Evolutionary conservation across 106 monocot genomes (phyloP), one percentile per base, ranked within the genome.

Genomic region (Posidonia australis): DNA sequence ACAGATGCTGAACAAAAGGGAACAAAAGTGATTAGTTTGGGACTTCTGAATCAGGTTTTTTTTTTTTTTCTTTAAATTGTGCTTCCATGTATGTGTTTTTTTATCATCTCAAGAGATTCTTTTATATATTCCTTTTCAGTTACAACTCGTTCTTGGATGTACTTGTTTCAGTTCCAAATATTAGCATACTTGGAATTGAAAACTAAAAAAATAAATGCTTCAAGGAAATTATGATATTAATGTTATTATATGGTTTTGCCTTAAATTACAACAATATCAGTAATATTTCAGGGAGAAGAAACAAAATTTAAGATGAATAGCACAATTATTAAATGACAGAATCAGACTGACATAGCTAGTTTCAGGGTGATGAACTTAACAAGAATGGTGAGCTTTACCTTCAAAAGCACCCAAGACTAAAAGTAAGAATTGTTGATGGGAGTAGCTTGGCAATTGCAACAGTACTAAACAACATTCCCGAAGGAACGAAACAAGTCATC

Each of bases 401-500:
- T 30, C 84, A 68, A 22, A 98, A 83, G 66, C 72, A 85, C 77
- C 87, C 91, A 59, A 85, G 87, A 25, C 70, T 98, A 48, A 83
- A 76, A 25, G n/a, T 85, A 44, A 98, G 72, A 78, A 77, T 98
- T 54, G 80, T 85, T 12, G 91, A 98, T 72, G 98, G 98, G 47
- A 91, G 81, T 54, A 83, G 82, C 68, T 85, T 98, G 58, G 90
- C 98, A 27, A 70, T 81, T n/a, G 98, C 87, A 30, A 74, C 84
- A 42, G 79, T 91, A 56, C 67, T 98, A 10, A 77, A 82, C 25
- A 83, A 72, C 44, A 87, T 98, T 60, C 87, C 91, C 16, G 11
- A 30, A 46, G 83, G 73, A 61, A 87, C 83, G 60, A 70, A 79
- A 44, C 77, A 82, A 61, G 72, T 91, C 43, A 59, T 90, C 49